A percentile compares a stretch with the other conserved stretches of the same genome.
Conservation (phyloP, 2,329 filamentous ascomycete species). For the Fusarium dimerum region DNA sequence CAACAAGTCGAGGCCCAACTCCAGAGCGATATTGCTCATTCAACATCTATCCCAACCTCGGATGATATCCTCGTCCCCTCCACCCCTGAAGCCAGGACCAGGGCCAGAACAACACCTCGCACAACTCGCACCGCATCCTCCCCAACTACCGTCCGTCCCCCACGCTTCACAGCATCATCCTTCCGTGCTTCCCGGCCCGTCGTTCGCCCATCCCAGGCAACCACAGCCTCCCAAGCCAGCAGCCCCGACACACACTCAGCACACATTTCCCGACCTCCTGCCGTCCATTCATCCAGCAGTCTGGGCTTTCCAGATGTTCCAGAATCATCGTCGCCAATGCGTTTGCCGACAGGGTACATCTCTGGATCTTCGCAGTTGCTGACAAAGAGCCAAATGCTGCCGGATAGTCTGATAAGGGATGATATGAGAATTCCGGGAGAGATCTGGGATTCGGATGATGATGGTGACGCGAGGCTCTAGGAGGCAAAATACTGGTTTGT, state of each 20-base stretch:
- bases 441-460: conserved; percentile 42
- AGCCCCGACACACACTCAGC: conserved; percentile 30
- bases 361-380: conserved; percentile 47
- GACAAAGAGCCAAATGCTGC: conserved; percentile 54
- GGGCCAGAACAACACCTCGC: conserved; percentile 5
- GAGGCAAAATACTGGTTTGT: background rate
- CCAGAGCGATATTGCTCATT: conserved; percentile 45
- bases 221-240: conserved; percentile 38
- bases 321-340: conserved; percentile 21
- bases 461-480: conserved; percentile 7
- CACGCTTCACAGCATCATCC: conserved; percentile 19
- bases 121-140: conserved; percentile 14
- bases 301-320: conserved; percentile 23
- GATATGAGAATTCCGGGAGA: conserved; percentile 33
- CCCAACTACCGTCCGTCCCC: conserved; percentile 15
- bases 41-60: conserved; percentile 36
- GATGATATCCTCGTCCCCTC: conserved; percentile 38
- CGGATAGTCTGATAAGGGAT: conserved; percentile 46
- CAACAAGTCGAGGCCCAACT: conserved; percentile 56
- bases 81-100: conserved; percentile 28
- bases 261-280: conserved; percentile 9
- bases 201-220: conserved; percentile 38
- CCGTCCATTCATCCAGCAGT: conserved; percentile 26
- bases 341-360: conserved; percentile 10
- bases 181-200: conserved; percentile 18